A percentile compares a stretch with the other conserved stretches of the same genome.
These are phyloP conservation scores for Lanzia echinophila DNA, from an alignment of 2,329 filamentous ascomycete genomes.

Conservation along the genomic window DNA sequence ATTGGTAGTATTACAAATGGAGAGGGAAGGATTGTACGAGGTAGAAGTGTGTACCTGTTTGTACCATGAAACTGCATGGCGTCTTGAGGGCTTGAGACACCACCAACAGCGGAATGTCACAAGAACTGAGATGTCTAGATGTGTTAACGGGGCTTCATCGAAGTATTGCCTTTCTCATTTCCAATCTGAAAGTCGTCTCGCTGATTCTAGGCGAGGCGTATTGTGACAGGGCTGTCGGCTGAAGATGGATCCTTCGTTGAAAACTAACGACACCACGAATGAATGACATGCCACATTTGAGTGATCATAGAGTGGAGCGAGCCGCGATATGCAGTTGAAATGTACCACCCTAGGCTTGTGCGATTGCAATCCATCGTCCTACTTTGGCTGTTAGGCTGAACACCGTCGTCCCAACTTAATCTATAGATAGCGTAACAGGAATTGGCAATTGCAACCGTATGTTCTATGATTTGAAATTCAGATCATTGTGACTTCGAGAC, in stretches of 20 bases:
- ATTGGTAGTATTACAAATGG: background rate
- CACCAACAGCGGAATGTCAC: background rate
- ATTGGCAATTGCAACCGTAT: conserved; percentile 5
- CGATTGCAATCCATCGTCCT: background rate
- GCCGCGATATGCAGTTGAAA: background rate
- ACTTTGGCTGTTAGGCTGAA: conserved; percentile 3
- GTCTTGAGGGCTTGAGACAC: conserved; percentile 2
- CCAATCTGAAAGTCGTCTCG: background rate
- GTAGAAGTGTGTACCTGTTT: background rate
- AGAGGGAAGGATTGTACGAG: background rate
- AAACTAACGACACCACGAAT: background rate
- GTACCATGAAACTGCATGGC: conserved; percentile 7
- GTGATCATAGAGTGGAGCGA: background rate
- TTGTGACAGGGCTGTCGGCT: background rate
- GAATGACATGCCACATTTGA: background rate
- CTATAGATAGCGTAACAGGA: conserved; percentile 6
- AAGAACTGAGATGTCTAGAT: conserved; percentile 2
- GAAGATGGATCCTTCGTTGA: conserved; percentile 5
- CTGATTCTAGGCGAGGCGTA: background rate
- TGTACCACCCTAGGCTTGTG: background rate
- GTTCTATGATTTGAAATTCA: conserved; percentile 1
- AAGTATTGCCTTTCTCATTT: background rate
- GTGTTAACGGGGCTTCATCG: too few relatives aligned
- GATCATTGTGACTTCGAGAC: conserved; percentile 4
- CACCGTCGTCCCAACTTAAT: conserved; percentile 6